Evolutionary conservation across 1,284 basidiomycete species (phyloP), one percentile per base, ranked within the genome.

Genomic region (Testicularia cyperi): DNA sequence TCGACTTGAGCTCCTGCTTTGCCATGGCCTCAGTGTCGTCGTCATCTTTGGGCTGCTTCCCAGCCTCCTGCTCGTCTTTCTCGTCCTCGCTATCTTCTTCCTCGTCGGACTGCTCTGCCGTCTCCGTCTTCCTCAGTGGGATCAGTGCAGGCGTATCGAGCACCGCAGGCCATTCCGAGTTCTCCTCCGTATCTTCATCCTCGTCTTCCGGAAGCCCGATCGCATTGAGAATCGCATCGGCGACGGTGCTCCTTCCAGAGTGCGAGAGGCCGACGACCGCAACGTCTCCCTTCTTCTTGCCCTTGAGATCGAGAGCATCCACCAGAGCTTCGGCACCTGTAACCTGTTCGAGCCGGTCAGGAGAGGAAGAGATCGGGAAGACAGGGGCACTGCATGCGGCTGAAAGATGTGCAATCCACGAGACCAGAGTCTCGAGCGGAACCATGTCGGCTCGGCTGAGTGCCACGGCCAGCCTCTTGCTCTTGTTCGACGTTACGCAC

Each of bases 361-460:
- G 47, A 10, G 49, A 39, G 10, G 55, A 56, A 18, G 47, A 42
- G 31, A 72, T 46, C 24, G 68, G 60, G 57, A 70, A 72, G 37
- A 58, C 56, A 6, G 63, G 33, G 3, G 44, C 24, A 6, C 41
- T 42, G 8, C 53, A 51, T 14, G 46, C 14, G 10, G 26, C 35
- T 8, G 40, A 20, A 9, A 73, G 51, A 29, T 56, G 34, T 31
- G 66, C 63, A 8, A 62, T 31, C 67, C 69, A 71, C 5, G 52
- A 54, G 13, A 65, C 51, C 6, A 72, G 54, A 7, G 55, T 60
- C 46, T 73, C 71, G 25, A 60, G 44, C 0, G 71, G 71, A 1
- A 73, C 71, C 32, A 70, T 58, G 38, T 73, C 71, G 25, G 67
- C 60, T 30, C 66, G 51, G 26, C 60, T 47, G 29, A 72, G 46